Base-by-base conservation (phyloP, 306 rosid species). In the Potentilla sterilis region DNA sequence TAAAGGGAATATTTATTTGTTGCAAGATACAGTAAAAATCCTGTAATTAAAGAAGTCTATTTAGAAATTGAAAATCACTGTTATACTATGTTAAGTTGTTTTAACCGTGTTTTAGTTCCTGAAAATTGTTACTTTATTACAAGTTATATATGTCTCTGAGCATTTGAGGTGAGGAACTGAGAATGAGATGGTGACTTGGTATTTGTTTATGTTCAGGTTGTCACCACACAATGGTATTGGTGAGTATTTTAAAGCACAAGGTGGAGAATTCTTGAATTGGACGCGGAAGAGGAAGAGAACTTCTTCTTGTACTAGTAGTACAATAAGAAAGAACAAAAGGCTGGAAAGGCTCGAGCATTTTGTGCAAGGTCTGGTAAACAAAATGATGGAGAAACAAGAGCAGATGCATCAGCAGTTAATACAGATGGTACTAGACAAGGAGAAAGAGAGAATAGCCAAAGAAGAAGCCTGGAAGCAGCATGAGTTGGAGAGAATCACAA, bases 351-450 rank as follows among this genome's bases (percentile, higher is more conserved):
- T 90, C 3, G 88, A 84, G 87, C 73, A 9, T 87, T 92, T 87
- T 71, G 78, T 86, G 55, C 81, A 85, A 75, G 79, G 74, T 65
- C 78, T 92, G 89, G 90, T 87, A 4, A 82, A 9, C 65, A 88
- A 84, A 75, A 90, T 90, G 76, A 80, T 90, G 89, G 96, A 92
- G 77, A 89, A 83, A 79, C 97, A 95, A 72, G 97, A 95, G 86
- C 76, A 81, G 80, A 90, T 92, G 97, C 93, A 90, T 63, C 83
- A 55, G 47, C 88, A 89, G 78, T 71, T 95, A 72, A 77, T 95
- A 75, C 91, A 90, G 44, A 81, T 84, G 83, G 78, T 95, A 69
- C 96, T 89, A 71, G 87, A 35, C 81, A 90, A 46, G 81, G 98
- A 92, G 81, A 83, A 49, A 57, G 97, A 95, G 80, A 92, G 96